These are phyloP conservation scores for Amauroascus verrucosus DNA, from an alignment of 2,329 filamentous ascomycete genomes.

Conservation along the genomic window DNA sequence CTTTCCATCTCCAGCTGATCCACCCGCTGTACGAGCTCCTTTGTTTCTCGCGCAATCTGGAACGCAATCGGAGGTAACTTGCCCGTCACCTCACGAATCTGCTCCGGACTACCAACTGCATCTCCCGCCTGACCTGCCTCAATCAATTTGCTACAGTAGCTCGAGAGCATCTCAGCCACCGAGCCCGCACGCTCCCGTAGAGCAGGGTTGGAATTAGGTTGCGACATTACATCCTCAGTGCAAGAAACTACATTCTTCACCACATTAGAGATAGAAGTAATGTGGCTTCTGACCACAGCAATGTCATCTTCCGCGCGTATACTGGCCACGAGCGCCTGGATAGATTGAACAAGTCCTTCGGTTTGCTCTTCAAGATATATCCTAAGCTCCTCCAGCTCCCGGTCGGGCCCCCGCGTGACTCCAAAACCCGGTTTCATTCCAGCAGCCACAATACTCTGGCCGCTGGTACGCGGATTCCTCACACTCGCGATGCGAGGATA, in stretches of 20 bases:
- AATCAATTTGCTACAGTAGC: conserved; percentile 55
- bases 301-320: conserved; percentile 57
- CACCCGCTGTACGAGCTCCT: conserved; percentile 53
- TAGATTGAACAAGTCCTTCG: conserved; percentile 64
- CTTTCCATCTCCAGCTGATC: conserved; percentile 31
- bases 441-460: conserved; percentile 16
- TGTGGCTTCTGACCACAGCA: conserved; percentile 56
- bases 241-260: conserved; percentile 60
- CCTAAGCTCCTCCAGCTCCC: conserved; percentile 52
- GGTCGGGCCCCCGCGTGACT: conserved; percentile 31
- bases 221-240: conserved; percentile 48
- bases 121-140: conserved; percentile 53
- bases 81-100: conserved; percentile 51
- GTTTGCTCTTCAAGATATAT: conserved; percentile 77
- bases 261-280: conserved; percentile 58
- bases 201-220: conserved; percentile 39
- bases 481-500: conserved; percentile 24
- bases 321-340: conserved; percentile 67
- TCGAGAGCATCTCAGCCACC: conserved; percentile 41
- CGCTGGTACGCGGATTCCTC: conserved; percentile 25
- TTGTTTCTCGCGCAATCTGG: conserved; percentile 70
- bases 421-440: conserved; percentile 33
- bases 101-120: conserved; percentile 46
- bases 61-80: conserved; percentile 76
- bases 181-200: conserved; percentile 39